phyloP scores from a whole-genome alignment of 2,329 filamentous ascomycete species.

The Cordyceps javanica region DNA sequence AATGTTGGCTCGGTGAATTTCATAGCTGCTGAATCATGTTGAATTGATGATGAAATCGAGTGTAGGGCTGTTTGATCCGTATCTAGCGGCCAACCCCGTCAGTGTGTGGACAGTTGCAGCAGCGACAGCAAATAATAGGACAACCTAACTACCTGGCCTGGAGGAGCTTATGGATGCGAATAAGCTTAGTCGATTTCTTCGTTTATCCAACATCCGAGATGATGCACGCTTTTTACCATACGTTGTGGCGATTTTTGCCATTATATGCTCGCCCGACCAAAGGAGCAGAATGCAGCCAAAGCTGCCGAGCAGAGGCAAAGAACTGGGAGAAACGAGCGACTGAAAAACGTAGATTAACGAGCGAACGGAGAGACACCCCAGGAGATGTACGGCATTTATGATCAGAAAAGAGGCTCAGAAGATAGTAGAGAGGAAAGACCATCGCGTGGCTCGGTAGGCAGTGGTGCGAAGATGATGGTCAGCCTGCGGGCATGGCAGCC shows the following conservation, averaged over 20 bases:
- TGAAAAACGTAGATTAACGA: neutral
- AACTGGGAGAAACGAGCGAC: slow-evolving; percentile 3
- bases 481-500: neutral
- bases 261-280: slow-evolving; percentile 2
- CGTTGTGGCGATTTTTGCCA: neutral
- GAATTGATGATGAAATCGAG: neutral
- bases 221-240: slow-evolving; percentile 3
- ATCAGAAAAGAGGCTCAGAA: neutral
- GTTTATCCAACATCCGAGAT: neutral
- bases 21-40: neutral
- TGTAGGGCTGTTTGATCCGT: neutral
- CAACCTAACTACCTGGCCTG: neutral
- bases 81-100: neutral
- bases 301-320: neutral
- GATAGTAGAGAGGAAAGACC: neutral
- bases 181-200: neutral
- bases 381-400: neutral
- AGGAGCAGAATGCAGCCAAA: slow-evolving; percentile 4
- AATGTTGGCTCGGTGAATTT: neutral
- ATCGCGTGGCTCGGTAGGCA: neutral
- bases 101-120: neutral
- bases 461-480: neutral
- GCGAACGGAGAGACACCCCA: slow-evolving; percentile 3
- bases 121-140: neutral
- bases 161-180: neutral